Evolutionary conservation across 2,329 filamentous ascomycete species (phyloP), one percentile per base, ranked within the genome.

Genomic region (Fusarium annulatum): DNA sequence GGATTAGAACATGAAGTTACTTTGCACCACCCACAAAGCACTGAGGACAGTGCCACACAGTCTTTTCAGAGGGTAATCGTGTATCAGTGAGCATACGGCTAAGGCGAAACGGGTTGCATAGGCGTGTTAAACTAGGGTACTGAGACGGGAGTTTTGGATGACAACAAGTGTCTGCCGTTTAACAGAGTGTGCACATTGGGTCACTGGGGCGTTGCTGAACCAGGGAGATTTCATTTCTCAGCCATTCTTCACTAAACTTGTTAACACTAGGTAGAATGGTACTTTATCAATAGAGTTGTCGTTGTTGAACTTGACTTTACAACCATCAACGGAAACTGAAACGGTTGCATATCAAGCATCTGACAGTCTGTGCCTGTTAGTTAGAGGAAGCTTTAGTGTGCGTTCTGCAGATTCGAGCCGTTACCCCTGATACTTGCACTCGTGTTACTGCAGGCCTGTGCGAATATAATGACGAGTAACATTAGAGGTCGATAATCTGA

Each of bases 371-470:
- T 26, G 12, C 11, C 33, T 36, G 36, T 48, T 46, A 23, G 36
- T 53, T 33, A n/a, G 36, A 39, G 42, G 7, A 30, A 61, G 48
- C 34, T 41, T 53, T 48, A n/a, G 19, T 28, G 11, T 38, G 21
- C 9, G 28, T 30, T 67, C 23, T 53, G 41, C 42, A 39, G 51
- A 51, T 49, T 45, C 34, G 34, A 64, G 43, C n/a, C 30, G 69
- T 59, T 64, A 36, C 68, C 63, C 67, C 68, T 68, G 63, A 60
- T 52, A 55, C 62, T 61, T 51, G 56, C 51, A 67, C 56, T 28
- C 55, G 68, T 64, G 63, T 34, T 55, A 71, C 62, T 39, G 41
- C 45, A 33, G 45, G 23, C 26, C 33, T 15, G 33, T 36, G 28
- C 48, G 9, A 26, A 49, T 51, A 41, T 34, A 62, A 53, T 49